Base-by-base conservation (phyloP, 2,329 filamentous ascomycete species). In the Cercospora janseana region DNA sequence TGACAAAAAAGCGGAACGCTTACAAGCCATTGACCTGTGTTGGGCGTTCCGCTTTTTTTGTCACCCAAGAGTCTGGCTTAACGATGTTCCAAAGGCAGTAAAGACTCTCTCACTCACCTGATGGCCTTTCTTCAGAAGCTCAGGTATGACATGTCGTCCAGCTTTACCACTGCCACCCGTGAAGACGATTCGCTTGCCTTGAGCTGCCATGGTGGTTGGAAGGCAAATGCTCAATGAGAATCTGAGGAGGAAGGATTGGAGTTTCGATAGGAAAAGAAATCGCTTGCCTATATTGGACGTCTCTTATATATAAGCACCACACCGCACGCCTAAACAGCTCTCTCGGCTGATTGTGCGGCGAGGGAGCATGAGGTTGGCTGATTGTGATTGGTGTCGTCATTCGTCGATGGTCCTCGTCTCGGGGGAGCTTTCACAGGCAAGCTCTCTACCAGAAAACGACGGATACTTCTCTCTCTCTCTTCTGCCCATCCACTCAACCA, bases 81-180 rank as follows among this genome's bases (percentile, higher is more conserved):
- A n/a, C n/a, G n/a, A n/a, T n/a, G n/a, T n/a, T n/a, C n/a, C n/a
- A n/a, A n/a, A n/a, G n/a, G n/a, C n/a, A n/a, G n/a, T n/a, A n/a
- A n/a, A n/a, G n/a, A n/a, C n/a, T n/a, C n/a, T n/a, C 13, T 12
- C 9, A 9, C 24, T 23, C 54, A 65, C 70, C 52, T 73, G 61
- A 58, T 81, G 73, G 24, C 77, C 78, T 51, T 71, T 66, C 7
- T 72, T 67, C 23, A 79, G 63, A 13, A 82, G 71, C 27, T 79
- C 72, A 12, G 72, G 71, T 42, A 81, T 79, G n/a, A 75, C 72
- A 66, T 79, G 73, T 38, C 78, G 71, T 6, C 79, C 78, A 13
- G 77, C 78, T 65, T 79, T 77, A 42, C 78, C 79, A 51, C 72
- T 76, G 52, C 79, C 79, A 21, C 79, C 79, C 0, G 78, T 80